Percentiles rank a stretch among this genome's conserved stretches.
phyloP scores from a whole-genome alignment of 2,329 filamentous ascomycete genomes.

The Verticillium nubilum region DNA sequence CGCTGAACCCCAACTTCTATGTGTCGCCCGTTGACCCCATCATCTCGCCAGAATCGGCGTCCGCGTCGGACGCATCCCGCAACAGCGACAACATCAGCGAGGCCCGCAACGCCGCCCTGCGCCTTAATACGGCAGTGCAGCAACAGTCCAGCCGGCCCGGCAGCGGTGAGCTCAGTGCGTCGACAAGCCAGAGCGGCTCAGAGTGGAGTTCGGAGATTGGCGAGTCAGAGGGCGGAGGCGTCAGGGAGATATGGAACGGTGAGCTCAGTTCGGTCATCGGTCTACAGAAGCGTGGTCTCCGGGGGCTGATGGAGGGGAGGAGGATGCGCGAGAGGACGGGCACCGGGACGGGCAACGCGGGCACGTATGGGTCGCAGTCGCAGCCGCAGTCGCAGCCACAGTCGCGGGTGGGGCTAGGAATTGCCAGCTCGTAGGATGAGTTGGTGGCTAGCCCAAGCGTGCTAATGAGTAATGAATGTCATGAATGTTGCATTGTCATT shows the following conservation, averaged over 20 bases:
- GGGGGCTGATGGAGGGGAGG: constrained; percentile 91
- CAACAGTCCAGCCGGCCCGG: constrained; percentile 28
- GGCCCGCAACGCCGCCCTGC: constrained; percentile 33
- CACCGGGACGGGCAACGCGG: constrained; percentile 26
- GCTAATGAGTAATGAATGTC: neutral
- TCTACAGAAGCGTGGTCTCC: constrained; percentile 84
- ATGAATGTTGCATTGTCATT: neutral
- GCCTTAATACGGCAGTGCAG: constrained; percentile 40
- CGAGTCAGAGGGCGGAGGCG: constrained; percentile 38
- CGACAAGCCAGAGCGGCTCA: constrained; percentile 45
- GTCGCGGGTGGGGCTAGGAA: constrained; percentile 45
- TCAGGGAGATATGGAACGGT: constrained; percentile 68
- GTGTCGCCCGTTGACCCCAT: constrained; percentile 42
- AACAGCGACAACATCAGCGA: constrained; percentile 10
- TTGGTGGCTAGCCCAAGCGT: neutral
- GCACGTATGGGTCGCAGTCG: constrained; percentile 16
- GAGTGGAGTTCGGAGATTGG: constrained; percentile 53
- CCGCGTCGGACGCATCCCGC: constrained; percentile 5
- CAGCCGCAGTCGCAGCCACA: no score
- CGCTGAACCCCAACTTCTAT: constrained; percentile 58
- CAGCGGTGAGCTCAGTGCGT: constrained; percentile 44
- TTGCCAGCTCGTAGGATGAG: constrained; percentile 35
- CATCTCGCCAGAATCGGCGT: constrained; percentile 17
- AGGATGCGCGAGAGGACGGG: constrained; percentile 70
- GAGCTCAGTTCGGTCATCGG: constrained; percentile 88